Base-by-base conservation (phyloP, 164 flowering plant species). In the Berberis vulgaris region DNA sequence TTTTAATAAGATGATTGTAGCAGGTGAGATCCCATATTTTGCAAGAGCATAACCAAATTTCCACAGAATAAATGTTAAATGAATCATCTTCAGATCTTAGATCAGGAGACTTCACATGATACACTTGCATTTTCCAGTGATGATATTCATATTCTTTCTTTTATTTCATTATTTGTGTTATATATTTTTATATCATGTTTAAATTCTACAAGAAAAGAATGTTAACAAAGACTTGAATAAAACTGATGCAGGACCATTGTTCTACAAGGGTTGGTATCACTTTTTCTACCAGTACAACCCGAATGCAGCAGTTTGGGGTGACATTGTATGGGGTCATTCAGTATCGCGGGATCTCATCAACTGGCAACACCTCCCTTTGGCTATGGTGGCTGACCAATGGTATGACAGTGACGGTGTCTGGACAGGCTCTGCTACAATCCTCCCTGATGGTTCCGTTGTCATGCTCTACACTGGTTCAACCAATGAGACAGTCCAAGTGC, bases 221-320 rank as follows among this genome's bases (percentile, higher is more conserved):
- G 9, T 26, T 52, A 11, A 52, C 13, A 3, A 11, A 52, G 5
- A 7, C 55, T 3, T 11, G 13, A 52, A 52, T 9, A 26, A 55
- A 10, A 54, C 46, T 45, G 41, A 13, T 74, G 69, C 77, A 91
- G 97, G 97, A 61, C 97, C 97, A 26, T 49, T 91, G 81, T 86
- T 69, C 60, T 75, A 91, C 79, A 83, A 76, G 61, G 96, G 96
- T 40, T 91, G 93, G 96, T 91, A 91, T 76, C 97, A 91, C 59
- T 77, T 91, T 13, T 91, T 91, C 81, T 91, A 91, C 77, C 97
- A 91, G 62, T 91, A 85, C 79, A 88, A 88, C 59, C 97, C 95
- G 6, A 76, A 81, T 59, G 81, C 76, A 0, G 93, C 97, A 8
- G 80, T 88, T 2, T 91, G 97, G 97, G 97, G 97, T 41, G 80